Conservation (phyloP, 176 grass and related monocot species). For the Pharus latifolius region DNA sequence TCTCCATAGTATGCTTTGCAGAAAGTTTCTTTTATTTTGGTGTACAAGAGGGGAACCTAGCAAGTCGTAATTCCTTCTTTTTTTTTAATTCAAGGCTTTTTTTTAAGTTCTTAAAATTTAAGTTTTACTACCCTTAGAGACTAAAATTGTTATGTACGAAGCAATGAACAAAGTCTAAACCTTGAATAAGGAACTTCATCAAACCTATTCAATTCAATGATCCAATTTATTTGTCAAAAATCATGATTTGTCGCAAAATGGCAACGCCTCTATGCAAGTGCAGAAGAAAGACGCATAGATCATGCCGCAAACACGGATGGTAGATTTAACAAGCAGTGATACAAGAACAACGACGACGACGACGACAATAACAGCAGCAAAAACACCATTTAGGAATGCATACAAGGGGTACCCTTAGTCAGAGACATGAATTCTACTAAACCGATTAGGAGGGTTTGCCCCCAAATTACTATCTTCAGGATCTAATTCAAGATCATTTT, state of each 20-base stretch:
- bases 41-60: neutral
- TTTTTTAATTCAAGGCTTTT: too few relatives aligned
- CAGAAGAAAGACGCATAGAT: neutral
- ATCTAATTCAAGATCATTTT: slow-evolving; percentile 1
- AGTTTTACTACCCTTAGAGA: too few relatives aligned
- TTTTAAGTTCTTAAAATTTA: too few relatives aligned
- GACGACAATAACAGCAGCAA: neutral
- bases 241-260: neutral
- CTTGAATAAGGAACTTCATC: neutral
- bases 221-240: neutral
- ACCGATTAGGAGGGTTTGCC: neutral
- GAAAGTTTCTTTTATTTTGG: neutral
- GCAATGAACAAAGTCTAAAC: neutral
- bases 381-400: neutral
- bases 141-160: neutral
- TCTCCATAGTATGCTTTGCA: neutral
- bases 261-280: neutral
- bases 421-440: neutral
- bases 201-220: neutral
- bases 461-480: neutral
- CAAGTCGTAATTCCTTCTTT: too few relatives aligned
- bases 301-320: neutral
- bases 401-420: neutral
- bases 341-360: neutral
- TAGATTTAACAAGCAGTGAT: neutral